Evolutionary conservation across 768 basidiomycete genomes (phyloP), one percentile per base, ranked within the genome.

Genomic region (Lactarius evosmus): DNA sequence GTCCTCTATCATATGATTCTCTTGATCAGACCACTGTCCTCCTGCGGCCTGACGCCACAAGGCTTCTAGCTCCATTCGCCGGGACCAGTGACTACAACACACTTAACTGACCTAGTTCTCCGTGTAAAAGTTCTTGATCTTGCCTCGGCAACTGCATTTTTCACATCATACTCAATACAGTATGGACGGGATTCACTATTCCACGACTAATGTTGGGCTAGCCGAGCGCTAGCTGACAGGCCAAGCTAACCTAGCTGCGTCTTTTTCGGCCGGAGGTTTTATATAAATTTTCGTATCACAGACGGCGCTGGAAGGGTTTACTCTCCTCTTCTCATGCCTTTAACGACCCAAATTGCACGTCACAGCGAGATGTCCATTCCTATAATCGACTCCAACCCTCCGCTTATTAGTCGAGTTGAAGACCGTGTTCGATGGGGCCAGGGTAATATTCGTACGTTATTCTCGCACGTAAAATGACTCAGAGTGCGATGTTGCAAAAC

Each of bases 311-410:
- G 34, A 40, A 9, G 30, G 16, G 11, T 3, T 40, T 7, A 27
- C 51, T n/a, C 40, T 52, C 46, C 41, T 22, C 46, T 46, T 46
- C 33, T 30, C 51, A 63, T 34, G 57, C 52, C 51, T 8, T n/a
- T 63, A 8, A 63, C n/a, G 62, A 63, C 52, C 33, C 34, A 41
- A 33, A 38, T 27, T 63, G 27, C 51, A 53, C 12, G 33, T 22
- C 58, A 59, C 56, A 3, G 34, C 54, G 52, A 63, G 54, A 63
- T 11, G 62, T 38, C 51, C 11, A 29, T 38, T 3, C 33, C 58
- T 25, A 63, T 52, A 52, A 54, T n/a, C 38, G 58, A 51, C 17
- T 33, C 51, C 25, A 22, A 49, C 12, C 2, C n/a, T n/a, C 54
- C 29, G 19, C 50, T 25, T 33, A 54, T 54, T 2, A 29, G 36